phyloP scores from a whole-genome alignment of 2,329 filamentous ascomycete species.

The Cladosporium sp. region DNA sequence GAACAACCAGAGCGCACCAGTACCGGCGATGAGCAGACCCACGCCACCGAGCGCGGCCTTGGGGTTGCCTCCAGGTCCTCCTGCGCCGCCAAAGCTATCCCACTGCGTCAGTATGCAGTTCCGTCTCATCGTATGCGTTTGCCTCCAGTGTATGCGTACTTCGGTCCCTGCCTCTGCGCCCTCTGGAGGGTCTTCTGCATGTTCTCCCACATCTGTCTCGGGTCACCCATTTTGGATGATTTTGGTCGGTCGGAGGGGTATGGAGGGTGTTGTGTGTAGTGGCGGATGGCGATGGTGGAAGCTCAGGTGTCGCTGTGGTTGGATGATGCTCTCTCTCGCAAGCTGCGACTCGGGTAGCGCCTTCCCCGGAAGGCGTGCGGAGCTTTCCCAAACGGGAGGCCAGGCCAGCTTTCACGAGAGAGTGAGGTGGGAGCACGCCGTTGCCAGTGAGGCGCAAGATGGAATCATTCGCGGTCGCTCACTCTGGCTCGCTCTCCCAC shows the following conservation, averaged over 20 bases:
- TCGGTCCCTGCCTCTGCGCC: constrained; percentile 51
- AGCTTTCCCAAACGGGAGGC: constrained; percentile 5
- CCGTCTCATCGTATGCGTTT: constrained; percentile 22
- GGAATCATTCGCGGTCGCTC: constrained; percentile 38
- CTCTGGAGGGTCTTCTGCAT: constrained; percentile 62
- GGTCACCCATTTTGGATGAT: constrained; percentile 48
- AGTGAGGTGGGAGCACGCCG: constrained; percentile 6
- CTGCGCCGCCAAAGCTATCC: constrained; percentile 50
- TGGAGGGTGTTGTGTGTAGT: not conserved
- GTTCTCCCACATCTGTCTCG: constrained; percentile 66
- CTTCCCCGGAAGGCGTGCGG: constrained; percentile 4
- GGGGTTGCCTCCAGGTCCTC: constrained; percentile 50
- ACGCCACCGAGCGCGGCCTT: constrained; percentile 57
- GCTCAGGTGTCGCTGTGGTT: constrained; percentile 5
- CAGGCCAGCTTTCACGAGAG: constrained; percentile 5
- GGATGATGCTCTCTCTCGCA: constrained; percentile 11
- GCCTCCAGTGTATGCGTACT: constrained; percentile 23
- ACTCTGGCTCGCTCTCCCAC: constrained; percentile 43
- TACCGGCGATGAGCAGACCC: constrained; percentile 55
- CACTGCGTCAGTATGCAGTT: constrained; percentile 23
- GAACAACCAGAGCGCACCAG: constrained; percentile 55
- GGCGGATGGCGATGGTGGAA: constrained; percentile 16
- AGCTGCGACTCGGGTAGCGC: constrained; percentile 16
- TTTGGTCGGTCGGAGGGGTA: not conserved
- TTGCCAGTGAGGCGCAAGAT: constrained; percentile 25